phyloP scores from a whole-genome alignment of 306 rosid genomes.

The Inga laurina region DNA sequence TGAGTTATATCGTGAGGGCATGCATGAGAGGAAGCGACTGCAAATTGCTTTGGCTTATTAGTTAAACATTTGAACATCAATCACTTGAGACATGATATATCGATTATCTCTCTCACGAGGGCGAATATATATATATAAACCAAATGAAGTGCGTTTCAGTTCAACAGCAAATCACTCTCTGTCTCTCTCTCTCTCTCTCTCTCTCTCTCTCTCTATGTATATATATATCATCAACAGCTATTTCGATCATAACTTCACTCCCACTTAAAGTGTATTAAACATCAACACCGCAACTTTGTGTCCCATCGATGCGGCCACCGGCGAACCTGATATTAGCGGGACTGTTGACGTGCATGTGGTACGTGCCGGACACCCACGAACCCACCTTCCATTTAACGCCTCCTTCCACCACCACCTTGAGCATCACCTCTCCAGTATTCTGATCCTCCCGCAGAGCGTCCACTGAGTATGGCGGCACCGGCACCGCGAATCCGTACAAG shows the following conservation, averaged over 20 bases:
- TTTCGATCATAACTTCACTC: not conserved
- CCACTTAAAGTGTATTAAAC: slow-evolving; percentile 18
- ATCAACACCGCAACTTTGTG: slow-evolving; percentile 64
- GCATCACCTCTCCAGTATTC: slow-evolving; percentile 45
- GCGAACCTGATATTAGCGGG: slow-evolving; percentile 58
- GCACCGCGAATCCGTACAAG: slow-evolving; percentile 46
- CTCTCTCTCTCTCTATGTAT: no score
- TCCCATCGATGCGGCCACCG: not conserved
- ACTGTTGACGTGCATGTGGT: slow-evolving; percentile 58
- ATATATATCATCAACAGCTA: not conserved
- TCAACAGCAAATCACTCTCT: not conserved
- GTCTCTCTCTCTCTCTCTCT: not conserved
- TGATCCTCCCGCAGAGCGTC: slow-evolving; percentile 46
- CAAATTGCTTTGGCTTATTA: not conserved
- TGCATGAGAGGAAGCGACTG: not conserved
- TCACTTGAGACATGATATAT: not conserved
- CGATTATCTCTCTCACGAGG: not conserved
- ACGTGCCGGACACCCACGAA: slow-evolving; percentile 65
- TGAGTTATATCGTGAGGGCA: not conserved
- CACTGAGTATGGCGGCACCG: slow-evolving; percentile 45
- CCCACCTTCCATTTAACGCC: slow-evolving; percentile 80
- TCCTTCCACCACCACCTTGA: slow-evolving; percentile 59
- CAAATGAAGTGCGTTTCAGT: not conserved
- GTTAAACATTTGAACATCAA: not conserved
- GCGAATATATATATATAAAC: no score